phyloP scores from a whole-genome alignment of 139 green algal species.

The Nannochloris sp. region DNA sequence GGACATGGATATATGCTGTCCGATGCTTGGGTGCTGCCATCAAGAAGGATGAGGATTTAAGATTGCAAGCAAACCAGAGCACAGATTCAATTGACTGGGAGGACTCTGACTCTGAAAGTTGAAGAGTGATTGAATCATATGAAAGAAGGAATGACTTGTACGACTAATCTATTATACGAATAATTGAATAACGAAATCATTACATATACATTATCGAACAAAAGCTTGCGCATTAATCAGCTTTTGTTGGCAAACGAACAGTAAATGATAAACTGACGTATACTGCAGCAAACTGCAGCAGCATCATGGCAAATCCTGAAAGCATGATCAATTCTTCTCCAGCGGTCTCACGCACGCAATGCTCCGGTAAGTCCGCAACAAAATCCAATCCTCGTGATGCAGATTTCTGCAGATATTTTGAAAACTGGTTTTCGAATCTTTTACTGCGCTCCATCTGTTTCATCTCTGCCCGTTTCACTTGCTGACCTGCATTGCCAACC shows the following conservation, averaged over 20 bases:
- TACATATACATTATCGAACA: not conserved
- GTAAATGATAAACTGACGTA: constrained; percentile 26
- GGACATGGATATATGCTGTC: constrained; percentile 44
- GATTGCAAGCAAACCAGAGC: constrained; percentile 5
- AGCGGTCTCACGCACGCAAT: constrained; percentile 28
- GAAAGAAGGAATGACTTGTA: not conserved
- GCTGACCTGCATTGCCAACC: not conserved
- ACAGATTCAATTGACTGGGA: too few species aligned
- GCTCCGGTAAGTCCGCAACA: constrained; percentile 18
- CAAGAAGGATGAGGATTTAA: constrained; percentile 19
- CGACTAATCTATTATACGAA: not conserved
- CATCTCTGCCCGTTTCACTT: constrained; percentile 5
- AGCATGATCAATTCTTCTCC: constrained; percentile 16
- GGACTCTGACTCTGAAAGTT: not conserved
- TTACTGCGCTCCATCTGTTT: not conserved
- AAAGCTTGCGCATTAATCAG: constrained; percentile 11
- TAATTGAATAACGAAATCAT: not conserved
- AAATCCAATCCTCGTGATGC: constrained; percentile 7
- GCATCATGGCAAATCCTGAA: constrained; percentile 7
- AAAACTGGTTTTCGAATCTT: constrained; percentile 11
- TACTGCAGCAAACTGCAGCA: constrained; percentile 22
- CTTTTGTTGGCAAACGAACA: constrained; percentile 25
- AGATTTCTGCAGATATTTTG: constrained; percentile 4
- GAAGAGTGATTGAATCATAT: not conserved
- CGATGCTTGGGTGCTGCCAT: constrained; percentile 6